phyloP scores from a whole-genome alignment of 2,329 filamentous ascomycete species.

The Monosporascus sp. region DNA sequence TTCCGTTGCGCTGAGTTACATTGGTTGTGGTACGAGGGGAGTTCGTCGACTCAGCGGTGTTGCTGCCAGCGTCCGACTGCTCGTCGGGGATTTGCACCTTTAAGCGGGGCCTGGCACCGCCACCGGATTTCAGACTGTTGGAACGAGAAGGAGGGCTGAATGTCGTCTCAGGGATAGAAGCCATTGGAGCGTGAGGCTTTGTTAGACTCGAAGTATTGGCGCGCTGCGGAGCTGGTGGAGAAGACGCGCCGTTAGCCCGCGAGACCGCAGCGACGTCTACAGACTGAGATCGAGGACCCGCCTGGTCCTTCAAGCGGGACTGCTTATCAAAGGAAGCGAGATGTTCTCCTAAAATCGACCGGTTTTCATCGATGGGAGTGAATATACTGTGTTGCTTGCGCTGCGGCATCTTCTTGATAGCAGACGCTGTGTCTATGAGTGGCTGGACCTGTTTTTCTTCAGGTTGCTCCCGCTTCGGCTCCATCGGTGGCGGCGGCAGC shows the following conservation, averaged over 20 bases:
- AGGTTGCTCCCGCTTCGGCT: conserved; percentile 42
- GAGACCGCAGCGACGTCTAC: conserved; percentile 56
- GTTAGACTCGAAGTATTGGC: conserved; percentile 45
- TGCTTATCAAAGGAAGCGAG: conserved; percentile 62
- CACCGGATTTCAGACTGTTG: conserved; percentile 65
- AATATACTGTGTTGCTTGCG: conserved; percentile 90
- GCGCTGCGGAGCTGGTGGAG: conserved; percentile 49
- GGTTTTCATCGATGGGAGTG: conserved; percentile 90
- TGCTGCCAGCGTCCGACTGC: conserved; percentile 69
- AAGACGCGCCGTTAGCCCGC: conserved; percentile 45
- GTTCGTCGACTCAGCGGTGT: conserved; percentile 62
- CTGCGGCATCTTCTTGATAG: conserved; percentile 60
- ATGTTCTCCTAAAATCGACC: conserved; percentile 82
- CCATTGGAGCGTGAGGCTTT: conserved; percentile 47
- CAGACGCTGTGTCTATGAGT: conserved; percentile 43
- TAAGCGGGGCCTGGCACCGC: conserved; percentile 71
- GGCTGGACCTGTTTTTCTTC: conserved; percentile 41
- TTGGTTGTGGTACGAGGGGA: conserved; percentile 56
- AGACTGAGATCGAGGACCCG: conserved; percentile 52
- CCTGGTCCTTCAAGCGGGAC: conserved; percentile 35
- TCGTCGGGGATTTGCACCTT: conserved; percentile 96
- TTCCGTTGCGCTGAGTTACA: conserved; percentile 44
- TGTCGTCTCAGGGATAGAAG: conserved; percentile 58
- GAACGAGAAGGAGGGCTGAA: conserved; percentile 70
- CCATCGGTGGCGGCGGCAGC: conserved; percentile 43